Base-by-base conservation (phyloP, 2,329 filamentous ascomycete species). In the Blastomyces gilchristii region DNA sequence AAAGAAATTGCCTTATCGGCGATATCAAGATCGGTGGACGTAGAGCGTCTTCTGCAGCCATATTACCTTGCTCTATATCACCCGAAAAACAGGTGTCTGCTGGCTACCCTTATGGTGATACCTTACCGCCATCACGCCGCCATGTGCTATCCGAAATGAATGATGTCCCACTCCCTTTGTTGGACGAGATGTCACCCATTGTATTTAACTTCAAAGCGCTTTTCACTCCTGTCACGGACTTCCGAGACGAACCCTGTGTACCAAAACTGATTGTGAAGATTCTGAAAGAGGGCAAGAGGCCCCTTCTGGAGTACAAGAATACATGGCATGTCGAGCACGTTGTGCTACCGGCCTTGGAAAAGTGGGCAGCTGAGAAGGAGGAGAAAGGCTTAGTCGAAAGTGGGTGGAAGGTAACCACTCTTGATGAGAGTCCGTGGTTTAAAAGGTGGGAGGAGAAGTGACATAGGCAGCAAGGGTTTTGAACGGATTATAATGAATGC, bases 161-260 rank as follows among this genome's bases (percentile, higher is more conserved):
- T 5, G n/a, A 43, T 39, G 3, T 8, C 22, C 16, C 25, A 6
- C 22, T 34, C 65, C 70, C 61, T 60, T 66, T 16, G 62, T 63
- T 18, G 61, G 65, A 34, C 59, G 66, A 12, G 56, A 59, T 45
- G 65, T 75, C 14, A 65, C 69, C 18, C 0, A 79, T 96, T 1
- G 83, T 91, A 0, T 96, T 96, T 78, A 95, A 94, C 73, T 96
- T 93, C 82, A 95, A 93, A 71, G 90, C 88, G 0, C 74, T 94
- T 0, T 95, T 95, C 74, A 94, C 90, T 0, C 88, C 88, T 0
- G 73, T 96, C 0, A 72, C 80, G 0, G 85, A 88, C 66, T 85
- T 95, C 63, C 78, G 83, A 2, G 80, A 88, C 63, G 91, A 96
- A 72, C 83, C 88, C 0, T 88, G 85, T 57, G 77, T 96, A 0